Percentiles rank a stretch among this genome's conserved stretches.
Conservation (phyloP, 1,284 basidiomycete species). For the Pascua sp. region DNA sequence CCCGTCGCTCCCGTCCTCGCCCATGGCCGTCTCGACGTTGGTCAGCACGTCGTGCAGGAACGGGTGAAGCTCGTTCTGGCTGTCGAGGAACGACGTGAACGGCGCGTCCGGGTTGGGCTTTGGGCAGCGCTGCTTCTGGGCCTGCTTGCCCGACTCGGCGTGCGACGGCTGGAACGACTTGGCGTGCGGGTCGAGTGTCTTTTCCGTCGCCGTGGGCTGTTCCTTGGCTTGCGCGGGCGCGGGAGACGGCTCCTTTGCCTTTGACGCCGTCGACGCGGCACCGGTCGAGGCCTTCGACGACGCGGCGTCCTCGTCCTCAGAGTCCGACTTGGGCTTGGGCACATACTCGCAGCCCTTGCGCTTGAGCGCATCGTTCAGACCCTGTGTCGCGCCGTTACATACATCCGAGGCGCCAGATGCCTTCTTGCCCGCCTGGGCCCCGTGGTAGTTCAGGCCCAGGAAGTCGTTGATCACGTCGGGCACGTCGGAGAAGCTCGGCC, state of each 20-base stretch:
- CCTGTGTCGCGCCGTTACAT: conserved; percentile 1
- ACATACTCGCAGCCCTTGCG: conserved; percentile 44
- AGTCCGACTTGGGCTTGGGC: conserved; percentile 23
- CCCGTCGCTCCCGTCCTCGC: conserved; percentile 2
- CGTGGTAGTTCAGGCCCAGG: conserved; percentile 36
- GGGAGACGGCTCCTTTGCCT: not conserved
- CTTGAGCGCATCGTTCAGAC: conserved; percentile 38
- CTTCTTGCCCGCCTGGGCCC: conserved; percentile 24
- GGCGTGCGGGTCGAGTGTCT: conserved; percentile 1
- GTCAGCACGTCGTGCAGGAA: conserved; percentile 27
- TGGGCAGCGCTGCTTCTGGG: not conserved
- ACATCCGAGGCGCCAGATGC: conserved; percentile 7
- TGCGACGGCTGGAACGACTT: not conserved
- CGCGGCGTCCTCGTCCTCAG: conserved; percentile 10
- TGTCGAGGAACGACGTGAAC: conserved; percentile 25
- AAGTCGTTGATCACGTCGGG: conserved; percentile 41
- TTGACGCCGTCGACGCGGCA: not conserved
- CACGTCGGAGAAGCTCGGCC: conserved; percentile 25
- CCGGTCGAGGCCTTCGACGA: conserved; percentile 7
- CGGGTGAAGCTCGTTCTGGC: conserved; percentile 24
- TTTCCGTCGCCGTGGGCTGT: not conserved
- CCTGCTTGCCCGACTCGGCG: not conserved
- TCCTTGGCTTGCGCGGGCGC: conserved; percentile 1
- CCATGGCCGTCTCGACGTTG: conserved; percentile 19
- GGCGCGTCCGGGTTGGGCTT: conserved; percentile 14